A percentile compares a stretch with the other conserved stretches of the same genome.
phyloP scores from a whole-genome alignment of 805 yeast species.

The Wickerhamomyces canadensis region DNA sequence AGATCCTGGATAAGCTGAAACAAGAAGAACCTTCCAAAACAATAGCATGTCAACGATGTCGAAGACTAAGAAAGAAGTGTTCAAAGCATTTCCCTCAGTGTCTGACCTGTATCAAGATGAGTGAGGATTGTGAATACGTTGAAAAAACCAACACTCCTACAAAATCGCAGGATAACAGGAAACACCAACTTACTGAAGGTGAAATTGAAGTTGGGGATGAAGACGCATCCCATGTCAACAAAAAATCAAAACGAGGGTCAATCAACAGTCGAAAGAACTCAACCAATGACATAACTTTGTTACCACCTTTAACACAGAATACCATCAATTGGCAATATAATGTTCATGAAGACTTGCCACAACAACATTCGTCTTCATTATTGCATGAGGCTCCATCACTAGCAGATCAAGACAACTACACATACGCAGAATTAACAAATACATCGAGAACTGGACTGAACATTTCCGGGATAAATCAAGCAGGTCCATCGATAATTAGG shows the following conservation, averaged over 20 bases:
- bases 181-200: no score
- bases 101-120: slow-evolving; percentile 42
- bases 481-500: slow-evolving; percentile 9
- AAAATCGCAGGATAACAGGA: no score
- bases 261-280: no score
- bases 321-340: neutral
- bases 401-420: slow-evolving; percentile 5
- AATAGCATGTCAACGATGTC: slow-evolving; percentile 24
- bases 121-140: slow-evolving; percentile 24
- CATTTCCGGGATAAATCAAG: no score
- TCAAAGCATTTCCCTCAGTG: slow-evolving; percentile 47
- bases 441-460: slow-evolving; percentile 8
- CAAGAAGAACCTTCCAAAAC: slow-evolving; percentile 12
- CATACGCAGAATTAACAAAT: neutral
- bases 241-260: no score
- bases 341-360: neutral
- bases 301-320: slow-evolving; percentile 1
- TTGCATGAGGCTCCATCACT: neutral
- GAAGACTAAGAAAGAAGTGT: slow-evolving; percentile 39
- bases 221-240: no score
- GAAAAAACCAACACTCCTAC: no score
- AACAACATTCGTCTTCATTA: neutral
- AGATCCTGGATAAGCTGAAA: neutral
- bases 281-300: neutral
- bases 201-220: no score